Conservation (phyloP, 1,139 yeast species). For the Blastobotrys persicus region DNA sequence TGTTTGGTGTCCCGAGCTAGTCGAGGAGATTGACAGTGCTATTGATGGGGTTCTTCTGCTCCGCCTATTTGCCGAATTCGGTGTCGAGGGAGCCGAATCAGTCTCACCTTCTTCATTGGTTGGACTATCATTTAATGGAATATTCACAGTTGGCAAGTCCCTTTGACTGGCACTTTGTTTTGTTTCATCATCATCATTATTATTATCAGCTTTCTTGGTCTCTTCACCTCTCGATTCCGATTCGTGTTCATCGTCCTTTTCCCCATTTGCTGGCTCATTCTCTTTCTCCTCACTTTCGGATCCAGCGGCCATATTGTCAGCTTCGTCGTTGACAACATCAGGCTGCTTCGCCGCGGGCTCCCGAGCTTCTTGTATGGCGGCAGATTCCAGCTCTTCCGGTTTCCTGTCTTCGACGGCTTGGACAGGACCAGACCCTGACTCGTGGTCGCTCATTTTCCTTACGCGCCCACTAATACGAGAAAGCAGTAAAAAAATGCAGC, state of each 20-base stretch:
- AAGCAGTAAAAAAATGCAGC: background rate
- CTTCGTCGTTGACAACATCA: too few species aligned
- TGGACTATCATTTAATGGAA: conserved; percentile 1
- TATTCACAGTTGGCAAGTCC: background rate
- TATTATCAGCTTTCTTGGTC: background rate
- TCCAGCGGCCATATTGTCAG: too few species aligned
- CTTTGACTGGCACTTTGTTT: background rate
- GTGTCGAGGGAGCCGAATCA: conserved; percentile 9
- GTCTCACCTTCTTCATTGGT: background rate
- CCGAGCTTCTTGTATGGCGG: background rate
- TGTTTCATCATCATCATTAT: background rate
- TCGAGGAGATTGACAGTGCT: conserved; percentile 33
- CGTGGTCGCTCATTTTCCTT: background rate
- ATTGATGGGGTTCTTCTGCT: conserved; percentile 32
- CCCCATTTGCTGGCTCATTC: background rate
- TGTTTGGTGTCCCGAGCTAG: conserved; percentile 30
- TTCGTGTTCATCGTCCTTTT: background rate
- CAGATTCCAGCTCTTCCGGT: background rate
- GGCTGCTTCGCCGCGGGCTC: background rate
- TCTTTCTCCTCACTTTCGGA: too few species aligned
- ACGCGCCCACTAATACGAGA: background rate
- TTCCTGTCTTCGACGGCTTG: background rate
- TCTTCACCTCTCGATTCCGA: background rate
- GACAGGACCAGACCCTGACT: background rate
- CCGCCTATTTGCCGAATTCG: conserved; percentile 11